Base-by-base conservation (phyloP, 805 yeast genomes). In the Alloascoidea africana region DNA sequence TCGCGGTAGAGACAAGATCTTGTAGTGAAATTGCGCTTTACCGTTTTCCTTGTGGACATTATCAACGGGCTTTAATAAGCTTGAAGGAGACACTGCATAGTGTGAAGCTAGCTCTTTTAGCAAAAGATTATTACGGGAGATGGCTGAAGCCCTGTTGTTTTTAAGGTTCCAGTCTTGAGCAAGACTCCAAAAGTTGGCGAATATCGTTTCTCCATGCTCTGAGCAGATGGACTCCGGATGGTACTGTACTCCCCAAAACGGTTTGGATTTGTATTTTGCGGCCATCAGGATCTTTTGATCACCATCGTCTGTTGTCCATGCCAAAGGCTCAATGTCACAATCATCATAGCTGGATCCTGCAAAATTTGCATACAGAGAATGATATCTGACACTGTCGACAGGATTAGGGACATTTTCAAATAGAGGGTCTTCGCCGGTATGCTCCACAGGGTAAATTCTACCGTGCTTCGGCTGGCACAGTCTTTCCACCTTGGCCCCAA, bases 191-290 rank as follows among this genome's bases (percentile, higher is more conserved):
- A 89, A 89, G 50, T 81, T 82, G 5, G 47, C 44, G 3, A 87
- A 54, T 37, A 91, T 53, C 6, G 53, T 48, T 2, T 51, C 63
- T 2, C 98, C 98, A 35, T 59, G 47, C 11, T 65, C 60, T 0
- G 96, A 85, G 47, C 95, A 84, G 32, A 89, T 73, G 1, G 96
- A 85, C 51, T 91, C 99, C 0, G 98, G 98, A 50, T 91, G 99
- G 50, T 87, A 93, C 50, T 91, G 99, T 2, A 91, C 96, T 0
- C 95, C 98, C 53, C 65, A 89, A 60, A 80, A 81, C 0, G 96
- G 96, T 15, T 59, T 56, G 0, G 27, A 14, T 0, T 36, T 45
- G 49, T 83, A 87, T 49, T 60, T 68, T 0, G 69, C 91, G 0
- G 94, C 95, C 99, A 91, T 91, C 18, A 84, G 52, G 3, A 80